Evolutionary conservation across 108 stramenopile species (phyloP), one percentile per base, ranked within the genome.

Genomic region (Skeletonema menzelii): DNA sequence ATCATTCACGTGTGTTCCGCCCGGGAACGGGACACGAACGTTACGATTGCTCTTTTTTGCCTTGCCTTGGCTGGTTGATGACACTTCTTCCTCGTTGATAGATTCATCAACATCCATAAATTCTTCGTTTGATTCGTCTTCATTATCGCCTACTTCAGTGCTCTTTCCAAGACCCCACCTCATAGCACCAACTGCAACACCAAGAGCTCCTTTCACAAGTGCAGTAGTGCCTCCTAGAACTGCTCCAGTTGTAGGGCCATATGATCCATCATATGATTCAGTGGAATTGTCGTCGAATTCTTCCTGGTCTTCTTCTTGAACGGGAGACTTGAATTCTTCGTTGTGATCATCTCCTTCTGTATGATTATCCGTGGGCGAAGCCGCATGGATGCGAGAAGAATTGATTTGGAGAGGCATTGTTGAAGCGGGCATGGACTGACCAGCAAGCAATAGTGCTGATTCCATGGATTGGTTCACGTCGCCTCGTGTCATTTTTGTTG

Each of bases 191-290:
- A 86, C 38, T 11, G 82, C 85, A 19, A 57, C 60, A 19, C 83
- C 83, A 10, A 84, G 35, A n/a, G 84, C 77, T 19, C 87, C 87
- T 44, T 78, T 75, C 49, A 87, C 75, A 13, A 87, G 56, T 37
- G 82, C 82, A 56, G 80, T 80, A 10, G 86, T 84, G 3, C 76
- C 76, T 26, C 75, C 84, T 5, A 85, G 76, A 14, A 87, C 82
- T 22, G 70, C 47, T 40, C 83, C 79, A 1, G 70, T 61, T 27
- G 69, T 56, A 27, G 70, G 56, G 13, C 79, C 75, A 56, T 79
- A 75, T 3, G 24, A 4, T 60, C 61, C 69, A 34, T 83, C 78
- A 60, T 4, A 37, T 56, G 64, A 76, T 22, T 56, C 42, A 47
- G 30, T 31, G 35, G 55, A 66, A 0, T 47, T 40, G 27, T 62